A percentile compares a stretch with the other conserved stretches of the same genome.
phyloP scores from a whole-genome alignment of 768 basidiomycete species.

The Leccinellum rugosiceps region DNA sequence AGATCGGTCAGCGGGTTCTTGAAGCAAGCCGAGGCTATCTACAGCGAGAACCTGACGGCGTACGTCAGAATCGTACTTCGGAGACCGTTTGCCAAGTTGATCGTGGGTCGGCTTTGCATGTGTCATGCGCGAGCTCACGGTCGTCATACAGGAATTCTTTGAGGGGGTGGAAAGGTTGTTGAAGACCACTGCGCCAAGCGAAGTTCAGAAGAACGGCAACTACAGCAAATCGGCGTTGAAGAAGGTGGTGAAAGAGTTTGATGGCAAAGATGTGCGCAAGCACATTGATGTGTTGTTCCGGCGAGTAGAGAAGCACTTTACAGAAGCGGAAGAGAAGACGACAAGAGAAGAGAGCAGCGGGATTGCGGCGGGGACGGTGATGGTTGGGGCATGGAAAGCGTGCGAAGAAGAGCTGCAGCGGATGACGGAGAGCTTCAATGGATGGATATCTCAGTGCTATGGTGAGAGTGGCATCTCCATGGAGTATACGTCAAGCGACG shows the following conservation, averaged over 20 bases:
- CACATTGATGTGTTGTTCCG: slow-evolving; percentile 82
- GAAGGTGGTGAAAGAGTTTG: slow-evolving; percentile 82
- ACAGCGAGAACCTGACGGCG: slow-evolving; percentile 83
- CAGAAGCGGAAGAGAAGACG: slow-evolving; percentile 69
- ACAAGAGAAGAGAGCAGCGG: slow-evolving; percentile 52
- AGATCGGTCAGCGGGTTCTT: slow-evolving; percentile 60
- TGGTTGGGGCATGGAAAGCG: slow-evolving; percentile 87
- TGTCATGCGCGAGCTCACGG: slow-evolving; percentile 1
- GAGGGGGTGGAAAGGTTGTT: slow-evolving; percentile 88
- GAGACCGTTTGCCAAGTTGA: slow-evolving; percentile 80
- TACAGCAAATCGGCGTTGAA: slow-evolving; percentile 80
- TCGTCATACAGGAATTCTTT: slow-evolving; percentile 78
- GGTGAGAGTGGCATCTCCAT: slow-evolving; percentile 64
- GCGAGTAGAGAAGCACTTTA: slow-evolving; percentile 95
- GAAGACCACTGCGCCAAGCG: slow-evolving; percentile 71
- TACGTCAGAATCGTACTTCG: slow-evolving; percentile 88
- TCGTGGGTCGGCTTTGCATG: slow-evolving; percentile 49
- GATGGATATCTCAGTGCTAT: slow-evolving; percentile 77
- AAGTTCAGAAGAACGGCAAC: slow-evolving; percentile 69
- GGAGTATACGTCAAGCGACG: slow-evolving; percentile 72
- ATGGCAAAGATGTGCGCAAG: slow-evolving; percentile 86
- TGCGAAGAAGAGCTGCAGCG: slow-evolving; percentile 81
- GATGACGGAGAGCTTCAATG: slow-evolving; percentile 66
- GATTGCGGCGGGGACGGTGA: slow-evolving; percentile 58
- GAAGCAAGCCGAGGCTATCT: slow-evolving; percentile 74